These are phyloP conservation scores for Colletotrichum tabaci DNA, from an alignment of 2,329 filamentous ascomycete species.

Conservation along the genomic window DNA sequence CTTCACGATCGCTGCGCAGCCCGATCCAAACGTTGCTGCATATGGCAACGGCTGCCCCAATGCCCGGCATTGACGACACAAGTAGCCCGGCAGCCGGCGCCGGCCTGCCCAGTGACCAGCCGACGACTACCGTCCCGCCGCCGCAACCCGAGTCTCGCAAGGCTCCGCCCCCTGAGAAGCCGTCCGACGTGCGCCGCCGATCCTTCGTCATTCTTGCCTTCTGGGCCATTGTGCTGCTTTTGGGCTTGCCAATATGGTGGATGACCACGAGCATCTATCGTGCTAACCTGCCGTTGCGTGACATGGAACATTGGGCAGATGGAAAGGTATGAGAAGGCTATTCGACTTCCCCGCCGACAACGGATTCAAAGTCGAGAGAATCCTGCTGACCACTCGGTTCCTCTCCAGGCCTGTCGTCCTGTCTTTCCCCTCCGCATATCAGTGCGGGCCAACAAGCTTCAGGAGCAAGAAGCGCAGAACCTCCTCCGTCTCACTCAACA, in stretches of 20 bases:
- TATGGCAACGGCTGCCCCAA: slow-evolving; percentile 32
- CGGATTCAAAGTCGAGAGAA: neutral
- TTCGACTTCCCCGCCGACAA: neutral
- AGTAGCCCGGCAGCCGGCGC: slow-evolving; percentile 17
- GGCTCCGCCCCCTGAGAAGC: slow-evolving; percentile 83
- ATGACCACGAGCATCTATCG: slow-evolving; percentile 93
- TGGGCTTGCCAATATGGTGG: slow-evolving; percentile 97
- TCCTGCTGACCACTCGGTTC: slow-evolving; percentile 2
- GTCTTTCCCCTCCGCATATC: slow-evolving; percentile 90
- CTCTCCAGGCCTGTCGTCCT: slow-evolving; percentile 81
- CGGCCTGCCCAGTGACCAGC: slow-evolving; percentile 4
- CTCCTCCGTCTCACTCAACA: slow-evolving; percentile 87
- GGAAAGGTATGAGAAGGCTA: slow-evolving; percentile 76
- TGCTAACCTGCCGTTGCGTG: slow-evolving; percentile 83
- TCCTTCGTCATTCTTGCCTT: slow-evolving; percentile 87
- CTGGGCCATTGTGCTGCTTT: slow-evolving; percentile 86
- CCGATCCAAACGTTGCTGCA: slow-evolving; percentile 3
- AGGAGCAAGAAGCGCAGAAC: slow-evolving; percentile 77
- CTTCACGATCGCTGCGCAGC: slow-evolving; percentile 24
- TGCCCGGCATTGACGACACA: slow-evolving; percentile 22
- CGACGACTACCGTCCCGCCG: slow-evolving; percentile 9
- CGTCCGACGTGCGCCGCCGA: slow-evolving; percentile 78
- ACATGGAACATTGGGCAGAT: slow-evolving; percentile 93
- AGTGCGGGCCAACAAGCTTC: slow-evolving; percentile 78
- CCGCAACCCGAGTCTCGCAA: slow-evolving; percentile 50